Conservation (phyloP, 495 filamentous ascomycete species). For the Aspergillus nanangensis region DNA sequence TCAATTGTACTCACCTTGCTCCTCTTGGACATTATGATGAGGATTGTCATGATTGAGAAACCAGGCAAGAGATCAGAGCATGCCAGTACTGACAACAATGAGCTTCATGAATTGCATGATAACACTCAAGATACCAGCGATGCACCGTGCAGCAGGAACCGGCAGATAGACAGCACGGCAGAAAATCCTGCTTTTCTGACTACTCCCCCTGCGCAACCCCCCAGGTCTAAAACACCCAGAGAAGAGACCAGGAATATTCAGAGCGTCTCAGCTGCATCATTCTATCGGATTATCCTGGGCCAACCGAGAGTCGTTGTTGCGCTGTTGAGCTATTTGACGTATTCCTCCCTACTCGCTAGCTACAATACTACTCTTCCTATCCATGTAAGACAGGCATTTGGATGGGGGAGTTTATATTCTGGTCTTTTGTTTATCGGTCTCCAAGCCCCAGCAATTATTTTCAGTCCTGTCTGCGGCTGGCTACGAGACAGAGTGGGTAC, state of each 20-base stretch:
- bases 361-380: conserved; percentile 28
- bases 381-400: conserved; percentile 25
- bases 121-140: no score
- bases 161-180: no score
- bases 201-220: no score
- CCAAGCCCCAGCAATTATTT: conserved; percentile 21
- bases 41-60: conserved; percentile 28
- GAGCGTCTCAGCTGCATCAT: not conserved
- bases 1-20: conserved; percentile 14
- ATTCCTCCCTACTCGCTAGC: conserved; percentile 18
- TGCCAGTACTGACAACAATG: no score
- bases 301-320: conserved; percentile 20
- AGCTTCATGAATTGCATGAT: no score
- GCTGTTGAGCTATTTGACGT: conserved; percentile 15
- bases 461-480: conserved; percentile 20
- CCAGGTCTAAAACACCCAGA: no score
- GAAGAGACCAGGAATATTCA: no score
- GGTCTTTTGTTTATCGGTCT: conserved; percentile 27
- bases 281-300: conserved; percentile 18
- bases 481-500: conserved; percentile 26
- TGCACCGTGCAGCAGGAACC: no score
- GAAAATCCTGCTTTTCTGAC: conserved; percentile 2
- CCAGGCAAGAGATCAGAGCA: not conserved
- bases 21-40: conserved; percentile 25
- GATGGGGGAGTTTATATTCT: conserved; percentile 23